Base-by-base conservation (phyloP, 2,329 filamentous ascomycete species). In the Arthrobotrys musiformis region DNA sequence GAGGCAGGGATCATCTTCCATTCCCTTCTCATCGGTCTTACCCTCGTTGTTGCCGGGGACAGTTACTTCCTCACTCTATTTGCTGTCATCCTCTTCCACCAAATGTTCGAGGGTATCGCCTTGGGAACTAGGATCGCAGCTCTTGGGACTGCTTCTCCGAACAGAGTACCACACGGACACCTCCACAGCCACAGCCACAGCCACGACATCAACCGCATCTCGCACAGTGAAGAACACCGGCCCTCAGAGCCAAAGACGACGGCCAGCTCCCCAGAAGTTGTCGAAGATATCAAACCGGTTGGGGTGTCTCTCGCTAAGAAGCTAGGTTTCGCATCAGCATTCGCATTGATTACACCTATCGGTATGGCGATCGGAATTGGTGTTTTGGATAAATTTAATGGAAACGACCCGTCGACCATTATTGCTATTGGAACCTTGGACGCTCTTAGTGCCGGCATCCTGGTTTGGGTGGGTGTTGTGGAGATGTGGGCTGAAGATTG, bases 341-440 rank as follows among this genome's bases (percentile, higher is more conserved):
- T 93, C 80, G 88, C 90, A 0, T 84, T 93, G 26, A 89, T 92
- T 64, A 94, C 92, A 0, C 92, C 92, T 0, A 84, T 93, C 28
- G 92, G 92, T 13, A 94, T 94, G 92, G 91, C 89, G 0, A 93
- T 94, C 73, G 92, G 92, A 0, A 90, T 93, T 35, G 91, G 90
- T 1, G 90, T 92, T 2, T 83, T 93, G 22, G 84, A 90, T 40
- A 82, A 85, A 8, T 93, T 93, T 84, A 93, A 94, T 80, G 91
- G 91, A 4, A 93, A 92, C 80, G 88, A 92, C 80, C 87, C 86
- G 1, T 85, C 86, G 0, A 93, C 91, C 0, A 85, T 93, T 42
- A 83, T 93, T 46, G 89, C 91, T 1, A 89, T 94, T 35, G 92
- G 91, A 0, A 92, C 91, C 0, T 85, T 94, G 1, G 90, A 94